Percentiles rank a stretch among this genome's conserved stretches.
These are phyloP conservation scores for Pichia gijzeniarum DNA, from an alignment of 805 yeast genomes.

Conservation along the genomic window DNA sequence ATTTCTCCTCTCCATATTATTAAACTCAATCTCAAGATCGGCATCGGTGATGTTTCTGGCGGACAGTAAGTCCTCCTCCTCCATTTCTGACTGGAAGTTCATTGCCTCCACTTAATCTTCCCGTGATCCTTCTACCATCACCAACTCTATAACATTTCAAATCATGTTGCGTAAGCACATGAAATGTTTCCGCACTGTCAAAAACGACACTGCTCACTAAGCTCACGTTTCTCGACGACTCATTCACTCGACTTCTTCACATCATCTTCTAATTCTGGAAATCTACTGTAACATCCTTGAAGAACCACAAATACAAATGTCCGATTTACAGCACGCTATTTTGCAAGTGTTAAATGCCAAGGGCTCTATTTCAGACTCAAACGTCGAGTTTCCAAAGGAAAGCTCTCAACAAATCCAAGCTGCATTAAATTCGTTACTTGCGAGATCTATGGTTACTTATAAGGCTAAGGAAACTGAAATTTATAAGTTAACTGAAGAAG, in stretches of 20 bases:
- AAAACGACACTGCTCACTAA: constrained; percentile 5
- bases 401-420: constrained; percentile 65
- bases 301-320: constrained; percentile 36
- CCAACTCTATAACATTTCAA: background rate
- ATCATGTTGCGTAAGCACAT: background rate
- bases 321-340: constrained; percentile 58
- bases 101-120: background rate
- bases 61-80: constrained; percentile 3
- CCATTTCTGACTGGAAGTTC: constrained; percentile 8
- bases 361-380: constrained; percentile 64
- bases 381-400: constrained; percentile 55
- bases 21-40: constrained; percentile 21
- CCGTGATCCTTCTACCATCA: background rate
- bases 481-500: constrained; percentile 77
- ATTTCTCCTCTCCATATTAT: constrained; percentile 17
- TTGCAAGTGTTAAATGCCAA: constrained; percentile 58
- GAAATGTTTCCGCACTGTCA: background rate
- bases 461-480: constrained; percentile 66
- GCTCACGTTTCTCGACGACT: background rate
- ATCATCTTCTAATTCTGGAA: too few species aligned
- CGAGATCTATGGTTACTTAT: constrained; percentile 74
- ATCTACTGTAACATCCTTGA: too few species aligned
- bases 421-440: constrained; percentile 80
- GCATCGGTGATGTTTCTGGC: constrained; percentile 13
- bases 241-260: background rate